These are phyloP conservation scores for Tetrahymena borealis DNA, from an alignment of 73 alveolate species.

Conservation along the genomic window DNA sequence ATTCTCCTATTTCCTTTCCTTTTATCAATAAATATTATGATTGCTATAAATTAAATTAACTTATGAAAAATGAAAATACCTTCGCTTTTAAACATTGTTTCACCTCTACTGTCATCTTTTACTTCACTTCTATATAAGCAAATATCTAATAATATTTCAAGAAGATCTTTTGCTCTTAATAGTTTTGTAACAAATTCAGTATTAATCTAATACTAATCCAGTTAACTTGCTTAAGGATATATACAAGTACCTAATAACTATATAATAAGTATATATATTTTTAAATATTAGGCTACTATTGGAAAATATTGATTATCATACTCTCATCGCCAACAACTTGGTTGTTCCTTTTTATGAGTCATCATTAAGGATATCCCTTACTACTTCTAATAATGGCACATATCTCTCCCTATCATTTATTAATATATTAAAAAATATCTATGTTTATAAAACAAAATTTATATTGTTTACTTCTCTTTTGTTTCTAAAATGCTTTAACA, in stretches of 20 bases:
- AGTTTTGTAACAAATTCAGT: neutral
- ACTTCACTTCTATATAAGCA: neutral
- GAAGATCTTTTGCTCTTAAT: neutral
- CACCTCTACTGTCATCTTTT: neutral
- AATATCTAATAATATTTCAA: neutral
- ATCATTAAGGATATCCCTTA: neutral
- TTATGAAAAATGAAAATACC: neutral
- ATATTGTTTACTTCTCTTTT: neutral
- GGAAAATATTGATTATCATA: neutral
- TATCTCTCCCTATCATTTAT: neutral
- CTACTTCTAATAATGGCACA: neutral
- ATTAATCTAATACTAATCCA: neutral
- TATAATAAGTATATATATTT: neutral
- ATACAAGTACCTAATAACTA: neutral
- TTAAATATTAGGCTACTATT: neutral
- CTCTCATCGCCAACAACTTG: neutral
- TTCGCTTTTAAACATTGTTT: neutral
- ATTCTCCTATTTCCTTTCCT: neutral
- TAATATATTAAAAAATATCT: neutral
- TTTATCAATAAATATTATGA: neutral
- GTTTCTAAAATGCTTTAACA: neutral
- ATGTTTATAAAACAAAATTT: neutral
- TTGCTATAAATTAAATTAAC: neutral
- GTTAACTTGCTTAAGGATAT: neutral
- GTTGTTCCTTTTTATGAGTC: neutral